Conservation (phyloP, 192 early-diverging fungal genomes). For the Haplosporangium gracile region DNA sequence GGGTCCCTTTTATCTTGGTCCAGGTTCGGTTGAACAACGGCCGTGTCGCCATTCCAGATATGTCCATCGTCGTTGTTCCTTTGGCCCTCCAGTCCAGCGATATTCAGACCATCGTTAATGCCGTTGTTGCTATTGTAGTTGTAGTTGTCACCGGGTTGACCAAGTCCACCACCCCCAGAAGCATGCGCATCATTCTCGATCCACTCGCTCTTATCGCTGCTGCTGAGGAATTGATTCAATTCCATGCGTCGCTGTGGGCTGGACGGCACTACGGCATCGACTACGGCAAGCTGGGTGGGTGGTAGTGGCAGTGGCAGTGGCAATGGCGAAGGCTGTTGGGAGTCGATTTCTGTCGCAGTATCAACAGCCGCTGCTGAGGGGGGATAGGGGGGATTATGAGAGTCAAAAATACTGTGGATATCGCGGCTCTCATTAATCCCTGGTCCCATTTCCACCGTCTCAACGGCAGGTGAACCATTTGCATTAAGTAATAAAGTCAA, state of each 20-base stretch:
- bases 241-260: neutral
- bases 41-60: neutral
- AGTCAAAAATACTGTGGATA: neutral
- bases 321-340: neutral
- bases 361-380: neutral
- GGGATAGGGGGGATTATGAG: neutral
- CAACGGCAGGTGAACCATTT: neutral
- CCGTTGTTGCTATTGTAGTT: too few species aligned
- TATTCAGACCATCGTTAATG: neutral
- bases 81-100: neutral
- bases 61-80: neutral
- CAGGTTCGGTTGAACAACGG: neutral
- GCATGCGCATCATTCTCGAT: neutral
- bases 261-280: neutral
- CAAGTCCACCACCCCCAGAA: neutral
- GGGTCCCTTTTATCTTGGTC: constrained; percentile 25
- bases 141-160: neutral
- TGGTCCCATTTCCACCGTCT: neutral
- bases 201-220: constrained; percentile 16
- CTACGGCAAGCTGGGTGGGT: neutral
- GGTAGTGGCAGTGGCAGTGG: neutral
- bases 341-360: neutral
- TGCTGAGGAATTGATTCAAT: neutral
- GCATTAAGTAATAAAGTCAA: neutral
- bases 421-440: neutral